These are phyloP conservation scores for Friedmanniomyces endolithicus DNA, from an alignment of 495 filamentous ascomycete species.

Conservation along the genomic window DNA sequence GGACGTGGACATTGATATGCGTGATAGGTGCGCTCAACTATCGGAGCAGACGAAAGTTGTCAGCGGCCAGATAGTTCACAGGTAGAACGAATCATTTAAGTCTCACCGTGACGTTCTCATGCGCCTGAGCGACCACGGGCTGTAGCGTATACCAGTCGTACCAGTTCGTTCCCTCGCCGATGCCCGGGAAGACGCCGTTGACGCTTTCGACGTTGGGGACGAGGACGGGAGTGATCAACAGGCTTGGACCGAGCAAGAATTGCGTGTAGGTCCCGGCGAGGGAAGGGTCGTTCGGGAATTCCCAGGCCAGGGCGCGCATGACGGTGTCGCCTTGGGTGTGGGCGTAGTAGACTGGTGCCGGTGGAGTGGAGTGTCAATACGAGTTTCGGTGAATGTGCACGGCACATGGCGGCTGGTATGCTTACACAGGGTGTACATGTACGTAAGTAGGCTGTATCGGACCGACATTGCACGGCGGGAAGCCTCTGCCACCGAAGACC, in stretches of 20 bases:
- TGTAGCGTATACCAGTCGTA: conserved; percentile 72
- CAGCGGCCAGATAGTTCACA: not conserved
- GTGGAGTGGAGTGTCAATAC: too few relatives aligned
- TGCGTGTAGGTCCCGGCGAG: conserved; percentile 57
- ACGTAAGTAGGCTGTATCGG: conserved; percentile 61
- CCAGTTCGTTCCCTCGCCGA: conserved; percentile 50
- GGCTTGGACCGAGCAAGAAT: conserved; percentile 59
- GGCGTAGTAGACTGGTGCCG: conserved; percentile 45
- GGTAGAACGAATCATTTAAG: conserved; percentile 31
- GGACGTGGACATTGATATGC: conserved; percentile 66
- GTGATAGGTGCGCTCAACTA: conserved; percentile 47
- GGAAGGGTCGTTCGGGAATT: conserved; percentile 65
- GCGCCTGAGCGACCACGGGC: conserved; percentile 39
- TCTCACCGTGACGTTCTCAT: conserved; percentile 48
- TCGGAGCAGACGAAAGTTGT: not conserved
- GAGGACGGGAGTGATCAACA: conserved; percentile 65
- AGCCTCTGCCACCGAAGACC: conserved; percentile 57
- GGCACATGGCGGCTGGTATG: too few relatives aligned
- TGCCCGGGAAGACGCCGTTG: conserved; percentile 66
- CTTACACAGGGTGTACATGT: conserved; percentile 57
- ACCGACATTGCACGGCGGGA: conserved; percentile 57
- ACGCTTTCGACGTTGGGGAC: conserved; percentile 51
- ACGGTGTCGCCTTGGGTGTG: conserved; percentile 59
- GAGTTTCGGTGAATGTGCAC: too few relatives aligned
- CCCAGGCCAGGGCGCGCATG: conserved; percentile 73